These are phyloP conservation scores for Stromatinia cepivora DNA, from an alignment of 2,329 filamentous ascomycete species.

Conservation along the genomic window DNA sequence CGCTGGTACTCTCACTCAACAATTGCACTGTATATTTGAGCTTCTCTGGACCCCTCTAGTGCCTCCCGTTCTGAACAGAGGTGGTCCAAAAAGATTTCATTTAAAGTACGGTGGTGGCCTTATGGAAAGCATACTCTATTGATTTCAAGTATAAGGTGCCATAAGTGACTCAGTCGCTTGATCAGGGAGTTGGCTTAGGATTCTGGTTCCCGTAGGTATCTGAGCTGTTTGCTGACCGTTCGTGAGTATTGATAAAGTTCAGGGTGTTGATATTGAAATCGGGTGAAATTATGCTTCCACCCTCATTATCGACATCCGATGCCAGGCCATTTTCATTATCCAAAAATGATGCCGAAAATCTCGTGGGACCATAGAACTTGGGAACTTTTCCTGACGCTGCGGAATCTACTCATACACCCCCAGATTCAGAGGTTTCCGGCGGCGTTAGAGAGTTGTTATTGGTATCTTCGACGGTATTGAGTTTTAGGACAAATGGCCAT, in stretches of 20 bases:
- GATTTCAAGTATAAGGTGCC: not conserved
- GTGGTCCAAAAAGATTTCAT: conserved; percentile 33
- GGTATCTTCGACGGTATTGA: not conserved
- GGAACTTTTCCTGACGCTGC: not conserved
- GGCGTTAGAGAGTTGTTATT: not conserved
- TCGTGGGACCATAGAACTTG: conserved; percentile 10
- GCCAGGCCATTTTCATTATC: not conserved
- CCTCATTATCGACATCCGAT: not conserved
- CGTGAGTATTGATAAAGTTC: not conserved
- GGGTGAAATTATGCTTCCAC: not conserved
- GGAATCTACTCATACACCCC: not conserved
- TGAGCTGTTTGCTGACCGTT: not conserved
- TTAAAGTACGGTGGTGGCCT: conserved; percentile 2
- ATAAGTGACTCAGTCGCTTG: conserved; percentile 9
- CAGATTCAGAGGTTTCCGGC: not conserved
- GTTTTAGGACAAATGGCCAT: not conserved
- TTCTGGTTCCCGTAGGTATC: not conserved
- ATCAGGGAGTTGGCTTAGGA: conserved; percentile 2
- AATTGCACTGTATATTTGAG: conserved; percentile 32
- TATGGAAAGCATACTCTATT: conserved; percentile 15
- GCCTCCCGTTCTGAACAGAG: conserved; percentile 29
- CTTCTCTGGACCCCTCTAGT: conserved; percentile 31
- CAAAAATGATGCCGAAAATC: conserved; percentile 5
- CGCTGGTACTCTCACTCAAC: conserved; percentile 37
- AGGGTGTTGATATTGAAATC: not conserved